Evolutionary conservation across 2,329 filamentous ascomycete genomes (phyloP), one percentile per base, ranked within the genome.

Genomic region (Magnaporthiopsis poae): DNA sequence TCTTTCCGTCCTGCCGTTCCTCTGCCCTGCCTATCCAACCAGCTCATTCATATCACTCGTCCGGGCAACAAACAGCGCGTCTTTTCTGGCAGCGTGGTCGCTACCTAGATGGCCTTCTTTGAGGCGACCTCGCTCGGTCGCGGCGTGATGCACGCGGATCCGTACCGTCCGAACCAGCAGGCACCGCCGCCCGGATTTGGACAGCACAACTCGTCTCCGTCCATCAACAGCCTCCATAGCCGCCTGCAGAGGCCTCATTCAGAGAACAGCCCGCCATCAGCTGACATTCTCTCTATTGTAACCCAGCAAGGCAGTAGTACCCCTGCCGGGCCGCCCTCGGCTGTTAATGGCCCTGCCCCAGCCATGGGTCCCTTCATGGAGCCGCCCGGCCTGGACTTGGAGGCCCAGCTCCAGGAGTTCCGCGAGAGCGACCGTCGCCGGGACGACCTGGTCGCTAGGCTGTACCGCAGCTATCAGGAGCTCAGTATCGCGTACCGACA

Each of bases 381-480:
- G 46, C 46, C 46, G 18, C 46, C 46, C 46, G 21, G 46, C 18
- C 8, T 56, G 21, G 46, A 61, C 60, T 60, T 65, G 56, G 36
- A 39, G 33, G 33, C n/a, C 31, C 33, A 61, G 27, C 29, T 65
- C 13, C 64, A 65, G 33, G 18, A 46, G 27, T 65, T 65, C 59
- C 60, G 60, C 25, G 64, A 65, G 21, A 61, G 56, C 35, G 64
- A 65, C 39, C 64, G 60, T 13, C 60, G 35, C 29, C 64, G 64
- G 8, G 61, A 62, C 9, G 64, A 65, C 12, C 25, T 56, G 15
- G 11, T 65, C n/a, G 12, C 33, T 12, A 12, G 46, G 3, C 60
- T 65, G 15, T 27, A 52, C 13, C 21, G 12, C 35, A 25, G 31
- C n/a, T 65, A 61, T 62, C 31, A 61, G 29, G 60, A 65, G 12